Percentiles rank a stretch among this genome's conserved stretches.
Evolutionary conservation across 768 basidiomycete genomes (phyloP).

Genomic region (Sporobolomyces phaffii): DNA sequence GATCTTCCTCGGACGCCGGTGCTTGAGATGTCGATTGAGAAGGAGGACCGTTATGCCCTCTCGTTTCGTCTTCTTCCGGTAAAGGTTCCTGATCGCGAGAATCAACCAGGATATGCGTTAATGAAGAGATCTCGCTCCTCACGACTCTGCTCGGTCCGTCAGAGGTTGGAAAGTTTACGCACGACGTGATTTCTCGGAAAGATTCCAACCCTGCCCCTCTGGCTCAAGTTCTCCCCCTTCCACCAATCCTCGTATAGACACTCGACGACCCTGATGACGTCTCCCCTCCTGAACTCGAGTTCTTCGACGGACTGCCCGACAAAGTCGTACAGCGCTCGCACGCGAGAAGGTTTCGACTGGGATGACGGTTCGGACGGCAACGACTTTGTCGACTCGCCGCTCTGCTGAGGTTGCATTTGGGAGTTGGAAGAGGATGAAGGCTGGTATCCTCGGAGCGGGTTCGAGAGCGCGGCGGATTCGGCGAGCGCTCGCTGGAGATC

Average conservation of each 20-base stretch:
- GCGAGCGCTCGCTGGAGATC: constrained; percentile 83
- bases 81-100: constrained; percentile 66
- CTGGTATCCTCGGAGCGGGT: constrained; percentile 20
- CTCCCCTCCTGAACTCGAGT: constrained; percentile 82
- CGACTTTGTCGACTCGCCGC: neutral
- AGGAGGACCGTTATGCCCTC: constrained; percentile 44
- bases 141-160: no score
- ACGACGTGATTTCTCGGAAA: constrained; percentile 97
- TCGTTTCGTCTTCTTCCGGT: constrained; percentile 70
- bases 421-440: neutral
- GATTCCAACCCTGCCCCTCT: constrained; percentile 78
- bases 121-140: no score
- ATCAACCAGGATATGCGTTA: no score
- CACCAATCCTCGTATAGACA: constrained; percentile 95
- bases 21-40: neutral
- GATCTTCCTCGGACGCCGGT: constrained; percentile 59
- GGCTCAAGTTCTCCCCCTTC: constrained; percentile 65
- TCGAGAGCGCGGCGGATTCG: constrained; percentile 30
- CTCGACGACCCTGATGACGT: constrained; percentile 90
- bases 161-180: no score
- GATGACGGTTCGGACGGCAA: constrained; percentile 41
- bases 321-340: constrained; percentile 81
- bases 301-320: constrained; percentile 82
- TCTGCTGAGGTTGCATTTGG: neutral
- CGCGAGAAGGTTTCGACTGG: constrained; percentile 59